A percentile compares a stretch with the other conserved stretches of the same genome.
Conservation (phyloP, 2,329 filamentous ascomycete species). For the Talaromyces sp. region DNA sequence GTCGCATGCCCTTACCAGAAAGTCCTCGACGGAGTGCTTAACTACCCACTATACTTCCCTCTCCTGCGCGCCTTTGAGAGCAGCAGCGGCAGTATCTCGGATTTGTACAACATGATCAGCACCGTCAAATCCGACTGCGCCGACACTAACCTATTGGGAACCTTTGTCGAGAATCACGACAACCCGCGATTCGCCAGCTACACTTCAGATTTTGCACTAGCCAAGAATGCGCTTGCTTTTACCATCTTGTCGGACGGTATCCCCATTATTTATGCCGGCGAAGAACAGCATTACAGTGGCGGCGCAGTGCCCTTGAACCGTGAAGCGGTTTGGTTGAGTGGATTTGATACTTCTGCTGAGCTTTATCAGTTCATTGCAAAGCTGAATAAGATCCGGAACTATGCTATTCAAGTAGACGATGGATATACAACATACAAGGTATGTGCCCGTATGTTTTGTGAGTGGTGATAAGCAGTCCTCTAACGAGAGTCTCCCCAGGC, state of each 20-base stretch:
- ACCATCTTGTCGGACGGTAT: slow-evolving; percentile 57
- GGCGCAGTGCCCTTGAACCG: slow-evolving; percentile 49
- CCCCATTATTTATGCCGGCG: slow-evolving; percentile 63
- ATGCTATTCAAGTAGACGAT: slow-evolving; percentile 34
- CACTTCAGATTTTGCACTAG: slow-evolving; percentile 37
- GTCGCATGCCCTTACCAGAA: slow-evolving; percentile 44
- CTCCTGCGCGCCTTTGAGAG: slow-evolving; percentile 34
- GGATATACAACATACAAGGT: slow-evolving; percentile 40
- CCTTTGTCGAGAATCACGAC: slow-evolving; percentile 60
- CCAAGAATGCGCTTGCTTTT: slow-evolving; percentile 59
- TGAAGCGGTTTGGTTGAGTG: slow-evolving; percentile 55
- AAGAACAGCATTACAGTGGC: slow-evolving; percentile 58
- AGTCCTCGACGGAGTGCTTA: slow-evolving; percentile 44
- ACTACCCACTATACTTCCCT: slow-evolving; percentile 43
- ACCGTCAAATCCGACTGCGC: slow-evolving; percentile 30
- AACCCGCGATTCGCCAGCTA: slow-evolving; percentile 50
- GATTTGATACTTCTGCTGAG: slow-evolving; percentile 43
- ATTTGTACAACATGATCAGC: slow-evolving; percentile 32
- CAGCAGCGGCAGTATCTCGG: slow-evolving; percentile 30
- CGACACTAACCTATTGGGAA: slow-evolving; percentile 48
- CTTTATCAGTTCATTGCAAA: slow-evolving; percentile 47
- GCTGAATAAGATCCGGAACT: slow-evolving; percentile 49
- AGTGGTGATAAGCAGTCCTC: background rate
- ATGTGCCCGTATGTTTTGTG: background rate
- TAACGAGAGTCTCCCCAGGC: slow-evolving; percentile 21